phyloP scores from a whole-genome alignment of 2,329 filamentous ascomycete species.

The Diaporthe sp. region DNA sequence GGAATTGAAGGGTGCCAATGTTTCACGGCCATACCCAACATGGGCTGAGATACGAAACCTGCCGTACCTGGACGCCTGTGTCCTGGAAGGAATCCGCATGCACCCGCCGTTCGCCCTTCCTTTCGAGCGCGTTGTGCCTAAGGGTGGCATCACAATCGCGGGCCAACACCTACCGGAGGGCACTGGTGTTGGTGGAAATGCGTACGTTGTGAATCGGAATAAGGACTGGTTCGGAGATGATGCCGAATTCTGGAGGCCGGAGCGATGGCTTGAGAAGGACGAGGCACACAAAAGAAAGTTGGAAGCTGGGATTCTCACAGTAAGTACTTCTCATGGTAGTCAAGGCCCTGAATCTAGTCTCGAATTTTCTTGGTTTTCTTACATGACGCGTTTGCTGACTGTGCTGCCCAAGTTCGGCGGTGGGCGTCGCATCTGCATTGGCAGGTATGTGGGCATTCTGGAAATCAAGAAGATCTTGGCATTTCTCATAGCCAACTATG shows the following conservation, averaged over 20 bases:
- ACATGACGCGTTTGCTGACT: constrained; percentile 7
- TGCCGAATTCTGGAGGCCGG: constrained; percentile 43
- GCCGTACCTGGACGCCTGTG: constrained; percentile 46
- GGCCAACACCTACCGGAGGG: constrained; percentile 42
- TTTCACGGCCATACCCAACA: constrained; percentile 45
- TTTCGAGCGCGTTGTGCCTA: constrained; percentile 46
- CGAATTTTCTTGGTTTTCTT: background rate
- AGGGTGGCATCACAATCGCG: constrained; percentile 41
- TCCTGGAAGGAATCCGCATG: constrained; percentile 46
- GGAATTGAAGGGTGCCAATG: constrained; percentile 46
- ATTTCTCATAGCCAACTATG: constrained; percentile 44
- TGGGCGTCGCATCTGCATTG: constrained; percentile 45
- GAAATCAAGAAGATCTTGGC: constrained; percentile 48
- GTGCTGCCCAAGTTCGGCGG: constrained; percentile 42
- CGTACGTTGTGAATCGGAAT: constrained; percentile 45
- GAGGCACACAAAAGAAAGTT: constrained; percentile 39
- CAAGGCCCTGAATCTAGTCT: background rate
- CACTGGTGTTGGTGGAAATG: constrained; percentile 44
- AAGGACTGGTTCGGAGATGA: constrained; percentile 42
- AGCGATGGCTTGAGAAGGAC: constrained; percentile 42
- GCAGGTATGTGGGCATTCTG: constrained; percentile 45
- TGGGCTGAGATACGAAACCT: constrained; percentile 46
- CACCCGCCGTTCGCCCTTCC: constrained; percentile 46
- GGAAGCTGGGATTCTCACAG: constrained; percentile 41
- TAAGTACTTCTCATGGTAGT: constrained; percentile 23